Conservation (phyloP, 1,284 basidiomycete species). For the Fomitopsis palustris region DNA sequence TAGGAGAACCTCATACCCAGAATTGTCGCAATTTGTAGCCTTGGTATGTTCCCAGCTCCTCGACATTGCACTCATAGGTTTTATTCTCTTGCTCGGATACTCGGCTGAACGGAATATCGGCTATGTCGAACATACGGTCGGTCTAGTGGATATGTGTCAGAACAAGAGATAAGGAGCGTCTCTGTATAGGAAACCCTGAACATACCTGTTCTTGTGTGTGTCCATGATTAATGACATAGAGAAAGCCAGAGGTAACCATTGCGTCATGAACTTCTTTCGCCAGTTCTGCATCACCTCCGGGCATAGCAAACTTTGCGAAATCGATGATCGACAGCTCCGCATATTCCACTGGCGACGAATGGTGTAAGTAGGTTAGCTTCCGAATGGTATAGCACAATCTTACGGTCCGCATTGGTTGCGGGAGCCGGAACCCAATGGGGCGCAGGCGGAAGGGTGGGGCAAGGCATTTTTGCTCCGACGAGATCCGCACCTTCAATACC, state of each 20-base stretch:
- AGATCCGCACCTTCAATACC: too few species aligned
- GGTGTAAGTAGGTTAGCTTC: too few species aligned
- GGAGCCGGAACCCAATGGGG: constrained; percentile 34
- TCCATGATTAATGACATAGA: constrained; percentile 62
- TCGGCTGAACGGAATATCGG: constrained; percentile 50
- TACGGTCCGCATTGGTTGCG: constrained; percentile 22
- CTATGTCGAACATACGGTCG: constrained; percentile 53
- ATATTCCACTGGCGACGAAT: constrained; percentile 49
- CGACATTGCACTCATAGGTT: constrained; percentile 43
- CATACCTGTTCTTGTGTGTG: constrained; percentile 40
- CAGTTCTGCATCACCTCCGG: constrained; percentile 44
- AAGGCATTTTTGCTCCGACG: constrained; percentile 3
- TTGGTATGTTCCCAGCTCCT: constrained; percentile 49
- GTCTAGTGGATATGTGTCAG: constrained; percentile 25
- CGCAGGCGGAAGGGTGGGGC: constrained; percentile 6
- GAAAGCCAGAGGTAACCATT: constrained; percentile 58
- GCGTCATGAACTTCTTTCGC: constrained; percentile 52
- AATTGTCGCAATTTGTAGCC: constrained; percentile 52
- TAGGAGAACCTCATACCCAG: constrained; percentile 1
- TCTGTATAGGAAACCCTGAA: background rate
- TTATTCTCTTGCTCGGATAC: constrained; percentile 55
- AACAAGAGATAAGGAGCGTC: background rate
- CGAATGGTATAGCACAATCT: background rate
- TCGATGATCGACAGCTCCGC: constrained; percentile 68
- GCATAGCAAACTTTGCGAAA: constrained; percentile 45